These are phyloP conservation scores for Anethum foeniculum DNA, from an alignment of 140 eudicot species.

Conservation along the genomic window DNA sequence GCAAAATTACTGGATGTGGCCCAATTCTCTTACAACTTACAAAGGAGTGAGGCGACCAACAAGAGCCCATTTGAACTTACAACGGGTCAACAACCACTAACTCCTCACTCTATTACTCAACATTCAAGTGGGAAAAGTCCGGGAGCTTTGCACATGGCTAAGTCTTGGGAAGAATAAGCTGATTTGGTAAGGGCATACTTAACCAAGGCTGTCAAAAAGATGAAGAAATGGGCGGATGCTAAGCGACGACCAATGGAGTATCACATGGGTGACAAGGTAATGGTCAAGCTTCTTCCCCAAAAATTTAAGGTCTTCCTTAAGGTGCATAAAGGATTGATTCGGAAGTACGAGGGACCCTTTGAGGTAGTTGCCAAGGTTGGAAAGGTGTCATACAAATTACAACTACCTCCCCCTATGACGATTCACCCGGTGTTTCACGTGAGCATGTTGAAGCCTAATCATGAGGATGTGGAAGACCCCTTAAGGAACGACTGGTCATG, in stretches of 20 bases:
- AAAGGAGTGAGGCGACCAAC: background rate
- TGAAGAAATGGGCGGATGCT: slow-evolving; percentile 9
- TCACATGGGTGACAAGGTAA: background rate
- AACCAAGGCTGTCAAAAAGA: slow-evolving; percentile 6
- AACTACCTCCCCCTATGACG: too few species aligned
- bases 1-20: background rate
- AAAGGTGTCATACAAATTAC: background rate
- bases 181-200: background rate
- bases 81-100: background rate
- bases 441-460: background rate
- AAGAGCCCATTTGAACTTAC: slow-evolving; percentile 11
- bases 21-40: background rate
- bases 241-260: background rate
- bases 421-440: slow-evolving; percentile 12
- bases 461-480: background rate
- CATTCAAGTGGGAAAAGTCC: background rate
- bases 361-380: background rate
- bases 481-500: background rate
- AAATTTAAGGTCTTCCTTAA: too few species aligned
- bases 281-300: background rate
- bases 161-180: slow-evolving; percentile 9
- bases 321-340: too few species aligned
- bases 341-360: slow-evolving; percentile 10
- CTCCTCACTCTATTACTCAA: background rate
- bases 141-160: background rate